Percentiles rank a stretch among this genome's conserved stretches.
Evolutionary conservation across 495 filamentous ascomycete species (phyloP).

Genomic region (Cryomyces antarcticus): DNA sequence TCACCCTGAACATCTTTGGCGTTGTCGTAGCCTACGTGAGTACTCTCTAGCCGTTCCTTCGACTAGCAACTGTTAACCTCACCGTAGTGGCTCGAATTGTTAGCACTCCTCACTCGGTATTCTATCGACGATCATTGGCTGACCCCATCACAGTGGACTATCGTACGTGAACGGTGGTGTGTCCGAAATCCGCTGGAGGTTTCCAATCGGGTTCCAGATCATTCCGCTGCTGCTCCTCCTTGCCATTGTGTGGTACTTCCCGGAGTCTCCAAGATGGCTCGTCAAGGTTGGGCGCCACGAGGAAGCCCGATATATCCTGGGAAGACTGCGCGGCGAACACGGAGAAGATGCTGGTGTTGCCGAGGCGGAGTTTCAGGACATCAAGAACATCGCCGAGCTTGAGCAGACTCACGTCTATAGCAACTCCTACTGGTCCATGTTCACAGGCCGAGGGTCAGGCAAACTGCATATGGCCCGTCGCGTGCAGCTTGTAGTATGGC

Average conservation of each 20-base stretch:
- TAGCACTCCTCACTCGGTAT: constrained; percentile 6
- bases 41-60: too few species aligned
- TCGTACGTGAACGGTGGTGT: constrained; percentile 7
- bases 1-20: constrained; percentile 55
- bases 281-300: constrained; percentile 13
- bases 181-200: constrained; percentile 15
- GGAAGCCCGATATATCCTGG: constrained; percentile 34
- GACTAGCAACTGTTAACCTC: too few species aligned
- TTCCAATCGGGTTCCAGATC: constrained; percentile 55
- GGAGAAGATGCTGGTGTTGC: constrained; percentile 32
- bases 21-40: constrained; percentile 41
- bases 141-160: neutral
- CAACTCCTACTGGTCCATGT: constrained; percentile 39
- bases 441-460: constrained; percentile 40
- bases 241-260: constrained; percentile 9
- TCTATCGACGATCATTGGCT: neutral
- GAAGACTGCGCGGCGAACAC: constrained; percentile 36
- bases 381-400: constrained; percentile 33
- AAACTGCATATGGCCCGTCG: constrained; percentile 44
- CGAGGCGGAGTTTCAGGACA: constrained; percentile 43
- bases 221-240: constrained; percentile 35
- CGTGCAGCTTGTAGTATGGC: constrained; percentile 49
- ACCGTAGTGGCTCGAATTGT: constrained; percentile 42
- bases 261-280: constrained; percentile 13
- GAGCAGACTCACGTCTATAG: constrained; percentile 30